Conservation (phyloP, 106 monocot species). For the Hemerocallis citrina region DNA sequence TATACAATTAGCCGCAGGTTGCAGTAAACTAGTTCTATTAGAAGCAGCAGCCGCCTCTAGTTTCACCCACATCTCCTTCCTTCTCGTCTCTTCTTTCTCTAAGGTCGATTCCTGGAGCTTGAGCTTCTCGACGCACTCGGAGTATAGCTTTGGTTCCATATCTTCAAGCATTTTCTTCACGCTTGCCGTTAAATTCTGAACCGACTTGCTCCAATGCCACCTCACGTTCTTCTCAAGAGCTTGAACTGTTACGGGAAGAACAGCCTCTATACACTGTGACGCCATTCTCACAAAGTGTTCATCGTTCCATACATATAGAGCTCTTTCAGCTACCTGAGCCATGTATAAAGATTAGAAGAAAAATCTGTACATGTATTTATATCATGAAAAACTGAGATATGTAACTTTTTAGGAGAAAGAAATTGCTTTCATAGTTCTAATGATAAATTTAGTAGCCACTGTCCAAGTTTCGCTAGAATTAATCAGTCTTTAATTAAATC, state of each 20-base stretch:
- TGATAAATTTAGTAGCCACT: too few relatives aligned
- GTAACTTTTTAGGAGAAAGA: too few relatives aligned
- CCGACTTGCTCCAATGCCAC: slow-evolving; percentile 40
- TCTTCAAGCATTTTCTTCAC: slow-evolving; percentile 39
- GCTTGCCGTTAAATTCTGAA: slow-evolving; percentile 25
- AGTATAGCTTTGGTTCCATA: slow-evolving; percentile 39
- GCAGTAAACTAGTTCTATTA: neutral
- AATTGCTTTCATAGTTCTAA: too few relatives aligned
- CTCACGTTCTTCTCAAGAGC: slow-evolving; percentile 34
- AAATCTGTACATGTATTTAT: neutral
- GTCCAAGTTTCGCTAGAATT: too few relatives aligned
- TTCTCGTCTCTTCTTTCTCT: slow-evolving; percentile 14
- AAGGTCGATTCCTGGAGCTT: neutral
- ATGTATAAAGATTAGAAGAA: neutral
- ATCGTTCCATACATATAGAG: slow-evolving; percentile 46
- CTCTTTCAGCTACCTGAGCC: slow-evolving; percentile 61
- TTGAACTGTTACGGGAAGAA: slow-evolving; percentile 30
- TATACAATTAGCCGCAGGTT: neutral
- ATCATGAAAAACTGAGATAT: neutral
- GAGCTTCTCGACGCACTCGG: slow-evolving; percentile 25
- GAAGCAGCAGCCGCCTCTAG: slow-evolving; percentile 21
- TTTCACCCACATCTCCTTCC: slow-evolving; percentile 31
- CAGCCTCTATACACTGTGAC: slow-evolving; percentile 9
- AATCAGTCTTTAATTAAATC: too few relatives aligned
- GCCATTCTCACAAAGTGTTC: slow-evolving; percentile 40